phyloP scores from a whole-genome alignment of 1,139 yeast species.

The Geotrichum phurueaensis region DNA sequence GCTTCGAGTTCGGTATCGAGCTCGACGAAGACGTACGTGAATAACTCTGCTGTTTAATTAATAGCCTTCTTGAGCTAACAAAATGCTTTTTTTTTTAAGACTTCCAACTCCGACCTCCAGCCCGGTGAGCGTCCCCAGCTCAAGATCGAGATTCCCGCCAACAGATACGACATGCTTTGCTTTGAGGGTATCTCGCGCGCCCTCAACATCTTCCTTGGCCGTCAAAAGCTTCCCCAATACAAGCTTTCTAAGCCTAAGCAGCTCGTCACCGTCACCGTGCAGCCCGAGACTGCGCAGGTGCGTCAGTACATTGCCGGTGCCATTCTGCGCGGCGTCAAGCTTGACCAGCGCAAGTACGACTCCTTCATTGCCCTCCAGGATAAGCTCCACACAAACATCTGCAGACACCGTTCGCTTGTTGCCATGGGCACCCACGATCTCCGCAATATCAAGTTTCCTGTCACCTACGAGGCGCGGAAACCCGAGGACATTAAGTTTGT shows the following conservation, averaged over 20 bases:
- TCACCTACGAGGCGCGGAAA: slow-evolving; percentile 77
- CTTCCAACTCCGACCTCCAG: neutral
- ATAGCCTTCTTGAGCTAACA: slow-evolving; percentile 1
- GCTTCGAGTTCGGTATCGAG: slow-evolving; percentile 96
- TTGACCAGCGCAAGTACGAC: slow-evolving; percentile 79
- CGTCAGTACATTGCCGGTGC: slow-evolving; percentile 97
- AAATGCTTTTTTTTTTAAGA: neutral
- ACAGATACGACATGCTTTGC: slow-evolving; percentile 94
- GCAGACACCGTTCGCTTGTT: slow-evolving; percentile 94
- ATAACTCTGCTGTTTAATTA: neutral
- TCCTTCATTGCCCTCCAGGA: slow-evolving; percentile 96
- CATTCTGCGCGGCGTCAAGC: slow-evolving; percentile 71
- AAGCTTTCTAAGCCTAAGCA: slow-evolving; percentile 48
- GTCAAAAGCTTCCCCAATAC: slow-evolving; percentile 58
- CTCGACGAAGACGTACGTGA: slow-evolving; percentile 71
- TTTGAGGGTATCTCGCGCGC: slow-evolving; percentile 97
- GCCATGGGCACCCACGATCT: slow-evolving; percentile 98
- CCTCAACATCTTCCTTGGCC: slow-evolving; percentile 81
- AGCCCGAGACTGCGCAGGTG: slow-evolving; percentile 60
- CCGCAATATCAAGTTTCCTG: slow-evolving; percentile 66
- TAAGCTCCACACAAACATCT: slow-evolving; percentile 87
- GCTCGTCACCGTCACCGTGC: slow-evolving; percentile 56
- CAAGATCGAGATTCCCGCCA: slow-evolving; percentile 96
- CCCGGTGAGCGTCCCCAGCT: slow-evolving; percentile 84
- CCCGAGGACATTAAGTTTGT: slow-evolving; percentile 73